A percentile compares a stretch with the other conserved stretches of the same genome.
Evolutionary conservation across 129 eudicot genomes (phyloP).

Genomic region (Apium graveolens): DNA sequence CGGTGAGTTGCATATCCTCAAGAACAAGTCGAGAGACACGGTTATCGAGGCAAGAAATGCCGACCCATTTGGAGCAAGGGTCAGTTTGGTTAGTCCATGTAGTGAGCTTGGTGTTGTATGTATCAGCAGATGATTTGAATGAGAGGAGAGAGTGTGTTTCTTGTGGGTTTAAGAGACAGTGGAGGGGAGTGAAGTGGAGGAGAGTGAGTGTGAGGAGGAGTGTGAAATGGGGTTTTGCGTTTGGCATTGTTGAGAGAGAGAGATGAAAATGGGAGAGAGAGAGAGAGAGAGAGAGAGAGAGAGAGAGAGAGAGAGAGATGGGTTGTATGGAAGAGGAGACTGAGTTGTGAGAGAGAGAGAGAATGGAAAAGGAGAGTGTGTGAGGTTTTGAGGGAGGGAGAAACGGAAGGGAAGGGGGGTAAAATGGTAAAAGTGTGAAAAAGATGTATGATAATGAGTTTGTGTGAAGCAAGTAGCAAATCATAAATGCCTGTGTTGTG

Average conservation of each 20-base stretch:
- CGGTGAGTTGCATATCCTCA: conserved; percentile 36
- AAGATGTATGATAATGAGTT: not conserved
- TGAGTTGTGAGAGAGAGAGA: not conserved
- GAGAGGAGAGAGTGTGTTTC: conserved; percentile 32
- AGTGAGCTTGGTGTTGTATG: conserved; percentile 29
- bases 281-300: not conserved
- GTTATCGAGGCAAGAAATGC: conserved; percentile 57
- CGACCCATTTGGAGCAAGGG: conserved; percentile 50
- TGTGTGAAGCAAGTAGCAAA: not conserved
- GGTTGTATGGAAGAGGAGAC: not conserved
- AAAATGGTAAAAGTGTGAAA: not conserved
- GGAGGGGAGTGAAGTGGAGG: conserved; percentile 23
- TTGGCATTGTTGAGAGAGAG: conserved; percentile 16
- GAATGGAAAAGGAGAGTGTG: not conserved
- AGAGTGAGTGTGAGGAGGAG: conserved; percentile 9
- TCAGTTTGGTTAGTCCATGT: conserved; percentile 50
- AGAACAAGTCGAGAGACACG: conserved; percentile 66
- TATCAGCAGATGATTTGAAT: conserved; percentile 51
- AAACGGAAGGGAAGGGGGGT: not conserved
- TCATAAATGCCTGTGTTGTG: not conserved
- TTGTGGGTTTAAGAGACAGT: conserved; percentile 34
- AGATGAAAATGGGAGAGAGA: conserved; percentile 3
- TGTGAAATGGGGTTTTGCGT: conserved; percentile 5
- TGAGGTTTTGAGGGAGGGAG: not conserved
- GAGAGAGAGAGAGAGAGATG: not conserved